phyloP scores from a whole-genome alignment of 176 grass and related monocot species.

The Bolboschoenus planiculmis region DNA sequence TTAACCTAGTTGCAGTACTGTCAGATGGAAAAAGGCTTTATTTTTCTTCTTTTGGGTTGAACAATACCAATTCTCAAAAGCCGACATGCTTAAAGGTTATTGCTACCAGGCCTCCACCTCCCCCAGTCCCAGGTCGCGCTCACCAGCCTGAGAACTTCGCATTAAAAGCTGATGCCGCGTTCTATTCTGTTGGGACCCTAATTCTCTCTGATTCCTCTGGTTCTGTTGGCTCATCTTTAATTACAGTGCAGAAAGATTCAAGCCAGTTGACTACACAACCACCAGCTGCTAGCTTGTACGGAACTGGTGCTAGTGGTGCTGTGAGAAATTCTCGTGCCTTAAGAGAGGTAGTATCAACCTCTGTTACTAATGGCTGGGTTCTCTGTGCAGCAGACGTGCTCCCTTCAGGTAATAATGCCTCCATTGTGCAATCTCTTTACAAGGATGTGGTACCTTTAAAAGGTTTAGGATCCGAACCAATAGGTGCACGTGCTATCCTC shows the following conservation, averaged over 20 bases:
- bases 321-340: constrained; percentile 57
- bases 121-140: constrained; percentile 48
- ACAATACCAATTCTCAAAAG: constrained; percentile 46
- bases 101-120: constrained; percentile 87
- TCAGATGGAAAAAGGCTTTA: constrained; percentile 95
- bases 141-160: constrained; percentile 83
- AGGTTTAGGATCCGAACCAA: constrained; percentile 50
- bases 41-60: constrained; percentile 76
- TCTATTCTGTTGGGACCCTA: constrained; percentile 84
- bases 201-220: constrained; percentile 91
- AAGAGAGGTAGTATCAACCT: constrained; percentile 76
- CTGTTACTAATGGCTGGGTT: constrained; percentile 83
- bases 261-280: constrained; percentile 45
- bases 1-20: constrained; percentile 85
- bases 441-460: constrained; percentile 62
- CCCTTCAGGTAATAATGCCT: constrained; percentile 56
- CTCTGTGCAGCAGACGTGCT: constrained; percentile 82
- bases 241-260: constrained; percentile 90
- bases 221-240: constrained; percentile 66
- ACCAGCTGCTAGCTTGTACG: constrained; percentile 60
- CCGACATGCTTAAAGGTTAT: constrained; percentile 89
- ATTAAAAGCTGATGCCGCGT: constrained; percentile 87
- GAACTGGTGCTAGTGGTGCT: constrained; percentile 38
- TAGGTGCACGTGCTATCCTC: constrained; percentile 33
- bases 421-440: constrained; percentile 72